Percentiles rank a stretch among this genome's conserved stretches.
Conservation (phyloP, 805 yeast species). For the Ogataea chonburiensis region DNA sequence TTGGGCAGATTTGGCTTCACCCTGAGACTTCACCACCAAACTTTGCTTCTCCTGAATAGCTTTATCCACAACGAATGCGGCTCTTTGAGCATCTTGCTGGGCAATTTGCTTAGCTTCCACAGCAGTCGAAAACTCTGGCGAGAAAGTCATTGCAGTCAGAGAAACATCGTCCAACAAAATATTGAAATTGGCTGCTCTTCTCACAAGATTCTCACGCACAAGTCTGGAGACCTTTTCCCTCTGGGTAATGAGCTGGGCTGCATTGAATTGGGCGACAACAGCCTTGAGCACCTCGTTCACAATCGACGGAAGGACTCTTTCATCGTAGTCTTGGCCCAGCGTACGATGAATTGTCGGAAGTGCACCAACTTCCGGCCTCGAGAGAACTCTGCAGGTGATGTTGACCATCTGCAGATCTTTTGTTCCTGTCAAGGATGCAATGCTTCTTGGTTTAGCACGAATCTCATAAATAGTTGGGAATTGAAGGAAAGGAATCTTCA, state of each 20-base stretch:
- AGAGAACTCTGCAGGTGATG: slow-evolving; percentile 96
- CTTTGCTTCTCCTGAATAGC: slow-evolving; percentile 98
- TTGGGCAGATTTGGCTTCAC: slow-evolving; percentile 98
- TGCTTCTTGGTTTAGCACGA: slow-evolving; percentile 95
- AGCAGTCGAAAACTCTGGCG: slow-evolving; percentile 96
- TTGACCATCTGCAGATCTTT: slow-evolving; percentile 99
- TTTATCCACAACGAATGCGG: slow-evolving; percentile 94
- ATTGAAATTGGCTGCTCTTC: slow-evolving; percentile 89
- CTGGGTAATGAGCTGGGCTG: slow-evolving; percentile 97
- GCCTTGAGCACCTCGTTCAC: slow-evolving; percentile 95
- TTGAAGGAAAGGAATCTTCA: slow-evolving; percentile 92
- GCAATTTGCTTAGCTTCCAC: slow-evolving; percentile 99
- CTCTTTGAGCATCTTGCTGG: slow-evolving; percentile 98
- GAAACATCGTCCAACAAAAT: slow-evolving; percentile 92
- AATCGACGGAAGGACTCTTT: slow-evolving; percentile 95
- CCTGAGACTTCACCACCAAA: slow-evolving; percentile 93
- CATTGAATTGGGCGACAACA: slow-evolving; percentile 97
- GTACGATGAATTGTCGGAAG: slow-evolving; percentile 89
- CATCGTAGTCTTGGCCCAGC: slow-evolving; percentile 92
- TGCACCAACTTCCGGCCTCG: slow-evolving; percentile 77
- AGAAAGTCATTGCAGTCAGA: slow-evolving; percentile 92
- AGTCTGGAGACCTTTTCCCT: slow-evolving; percentile 92
- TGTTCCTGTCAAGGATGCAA: slow-evolving; percentile 94
- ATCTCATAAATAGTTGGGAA: slow-evolving; percentile 91
- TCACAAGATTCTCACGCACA: slow-evolving; percentile 85